Percentiles rank a stretch among this genome's conserved stretches.
Evolutionary conservation across 768 basidiomycete species (phyloP).

Genomic region (Lentinula guzmanii): DNA sequence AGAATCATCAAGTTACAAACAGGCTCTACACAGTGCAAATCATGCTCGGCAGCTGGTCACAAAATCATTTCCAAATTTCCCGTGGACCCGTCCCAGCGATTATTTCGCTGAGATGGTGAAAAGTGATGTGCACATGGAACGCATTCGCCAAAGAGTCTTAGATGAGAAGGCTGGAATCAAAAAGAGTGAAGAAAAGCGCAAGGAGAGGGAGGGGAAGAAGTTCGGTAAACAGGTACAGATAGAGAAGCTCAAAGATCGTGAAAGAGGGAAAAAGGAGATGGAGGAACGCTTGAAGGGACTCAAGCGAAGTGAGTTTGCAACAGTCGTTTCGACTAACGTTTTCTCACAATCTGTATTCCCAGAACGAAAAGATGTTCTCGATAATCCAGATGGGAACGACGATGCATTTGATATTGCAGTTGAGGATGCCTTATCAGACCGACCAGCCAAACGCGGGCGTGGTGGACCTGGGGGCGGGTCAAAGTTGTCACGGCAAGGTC

Average conservation of each 20-base stretch:
- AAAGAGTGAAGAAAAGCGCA: constrained; percentile 85
- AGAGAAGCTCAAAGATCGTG: constrained; percentile 89
- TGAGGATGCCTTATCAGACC: constrained; percentile 81
- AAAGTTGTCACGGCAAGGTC: constrained; percentile 47
- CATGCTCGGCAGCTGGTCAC: constrained; percentile 71
- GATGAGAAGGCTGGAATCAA: constrained; percentile 88
- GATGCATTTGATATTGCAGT: constrained; percentile 86
- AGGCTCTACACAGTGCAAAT: constrained; percentile 82
- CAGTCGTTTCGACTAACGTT: background rate
- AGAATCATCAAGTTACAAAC: constrained; percentile 71
- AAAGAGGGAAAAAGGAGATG: constrained; percentile 87
- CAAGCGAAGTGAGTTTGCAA: constrained; percentile 70
- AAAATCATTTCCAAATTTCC: constrained; percentile 53
- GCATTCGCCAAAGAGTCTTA: constrained; percentile 83
- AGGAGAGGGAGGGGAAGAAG: constrained; percentile 93
- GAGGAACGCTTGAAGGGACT: constrained; percentile 79
- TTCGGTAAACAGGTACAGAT: constrained; percentile 97
- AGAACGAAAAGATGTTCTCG: constrained; percentile 85
- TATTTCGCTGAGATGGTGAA: constrained; percentile 99
- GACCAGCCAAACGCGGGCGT: constrained; percentile 41
- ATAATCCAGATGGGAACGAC: constrained; percentile 52
- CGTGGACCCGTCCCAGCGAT: constrained; percentile 88
- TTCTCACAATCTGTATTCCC: constrained; percentile 3
- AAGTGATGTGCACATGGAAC: constrained; percentile 95
- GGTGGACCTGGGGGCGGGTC: constrained; percentile 21